Evolutionary conservation across 257 asterid species (phyloP), one percentile per base, ranked within the genome.

Genomic region (Nicotiana tomentosiformis): DNA sequence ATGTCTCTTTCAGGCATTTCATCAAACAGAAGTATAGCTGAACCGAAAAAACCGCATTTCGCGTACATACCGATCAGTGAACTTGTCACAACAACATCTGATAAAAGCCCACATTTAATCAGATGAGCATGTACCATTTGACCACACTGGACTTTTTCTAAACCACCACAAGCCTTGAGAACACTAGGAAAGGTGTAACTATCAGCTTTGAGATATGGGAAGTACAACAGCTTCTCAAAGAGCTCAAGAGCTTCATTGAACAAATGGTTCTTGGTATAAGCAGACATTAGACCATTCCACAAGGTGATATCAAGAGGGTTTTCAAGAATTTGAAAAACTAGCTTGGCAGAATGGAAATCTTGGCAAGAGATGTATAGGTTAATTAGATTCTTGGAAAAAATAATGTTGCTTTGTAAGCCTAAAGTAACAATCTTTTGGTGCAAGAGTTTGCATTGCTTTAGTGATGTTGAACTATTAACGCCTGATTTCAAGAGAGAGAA

Each of bases 1-100:
- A 93, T 88, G 57, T 93, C 98, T 81, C 91, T 86, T 1, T 88
- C 88, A 49, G 91, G 91, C 92, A 94, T 94, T 90, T 94, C 97
- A 79, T 93, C 95, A 32, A 93, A 93, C 93, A 93, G 77, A 65
- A 88, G 85, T 66, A 82, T 85, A 10, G 93, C 97, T 12, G 89
- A 87, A 3, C 35, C 86, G 81, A 91, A 90, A 16, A 81, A 67
- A 20, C 89, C 89, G 62, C 96, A 85, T 74, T 92, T 94, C 0
- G 91, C 97, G 46, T 94, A 94, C 77, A 89, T 56, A 30, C 89
- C 84, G 76, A 89, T 83, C 88, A 92, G 81, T 20, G 97, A 89
- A 86, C 97, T 92, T 15, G 93, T 88, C 16, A 90, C 84, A 58
- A 94, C 93, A 53, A 94, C 89, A 87, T 94, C 96, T 4, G 90